Evolutionary conservation across 768 basidiomycete species (phyloP), one percentile per base, ranked within the genome.

Genomic region (Suillus ampliporus): DNA sequence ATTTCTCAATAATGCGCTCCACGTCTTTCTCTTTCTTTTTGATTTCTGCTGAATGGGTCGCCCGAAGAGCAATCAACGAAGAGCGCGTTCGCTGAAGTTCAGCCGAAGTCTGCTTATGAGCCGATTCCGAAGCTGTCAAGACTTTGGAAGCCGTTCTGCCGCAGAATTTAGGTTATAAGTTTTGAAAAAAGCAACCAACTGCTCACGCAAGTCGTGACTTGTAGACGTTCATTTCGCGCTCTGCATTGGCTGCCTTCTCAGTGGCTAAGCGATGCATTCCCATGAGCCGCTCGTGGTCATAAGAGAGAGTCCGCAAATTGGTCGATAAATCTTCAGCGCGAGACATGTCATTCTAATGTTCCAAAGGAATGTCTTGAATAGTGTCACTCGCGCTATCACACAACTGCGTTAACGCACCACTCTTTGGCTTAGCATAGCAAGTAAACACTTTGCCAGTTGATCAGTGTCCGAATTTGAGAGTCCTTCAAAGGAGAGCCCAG

Each of bases 21-120:
- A 88, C 75, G 44, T 95, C 92, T 66, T 89, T 89, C 67, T 95
- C 93, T 69, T 85, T 86, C 80, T 90, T 91, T 82, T 89, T 93
- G 38, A 92, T 72, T 71, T 95, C 94, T 40, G 82, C 80, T 61
- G 85, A 82, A 64, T 92, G 86, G 0, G 88, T 84, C 44, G 86
- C 80, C 28, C 94, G 87, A 14, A 92, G 78, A 11, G 84, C 84
- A 65, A 92, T 91, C 13, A 95, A 70, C 0, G 86, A 74, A 1
- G 86, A 83, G 50, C 89, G 85, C n/a, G 88, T 86, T 28, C 90
- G 88, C 68, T 90, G 89, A 3, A 94, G 83, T 64, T 93, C 91
- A 1, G 79, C 75, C 6, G 81, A 79, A 1, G 90, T 90, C 67
- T 89, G 86, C 65, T 90, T 94, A 68, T 92, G 89, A 5, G 85